Percentiles rank a stretch among this genome's conserved stretches.
These are phyloP conservation scores for Candida silvatica DNA, from an alignment of 805 yeast species.

Conservation along the genomic window DNA sequence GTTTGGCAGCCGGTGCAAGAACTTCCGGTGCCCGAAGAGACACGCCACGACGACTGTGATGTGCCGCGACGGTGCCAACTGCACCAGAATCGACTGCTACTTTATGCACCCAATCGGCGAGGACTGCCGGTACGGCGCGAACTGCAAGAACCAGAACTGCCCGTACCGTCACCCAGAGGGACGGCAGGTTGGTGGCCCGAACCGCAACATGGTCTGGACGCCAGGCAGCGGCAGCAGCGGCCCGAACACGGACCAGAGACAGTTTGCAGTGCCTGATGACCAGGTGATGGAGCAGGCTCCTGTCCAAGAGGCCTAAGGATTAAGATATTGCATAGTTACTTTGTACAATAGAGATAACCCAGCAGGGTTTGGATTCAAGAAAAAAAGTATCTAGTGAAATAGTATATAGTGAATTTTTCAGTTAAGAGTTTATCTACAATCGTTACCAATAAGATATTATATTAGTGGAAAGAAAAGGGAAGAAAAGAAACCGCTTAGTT, in stretches of 20 bases:
- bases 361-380: slow-evolving; percentile 2
- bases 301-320: slow-evolving; percentile 32
- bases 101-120: slow-evolving; percentile 78
- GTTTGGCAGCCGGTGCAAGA: slow-evolving; percentile 69
- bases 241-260: slow-evolving; percentile 45
- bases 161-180: slow-evolving; percentile 76
- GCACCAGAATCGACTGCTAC: slow-evolving; percentile 73
- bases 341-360: neutral
- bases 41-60: slow-evolving; percentile 69
- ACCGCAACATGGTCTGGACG: slow-evolving; percentile 23
- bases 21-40: slow-evolving; percentile 70
- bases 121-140: slow-evolving; percentile 71
- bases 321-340: neutral
- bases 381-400: neutral
- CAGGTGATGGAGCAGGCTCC: slow-evolving; percentile 65
- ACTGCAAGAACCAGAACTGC: slow-evolving; percentile 68
- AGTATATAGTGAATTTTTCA: too few species aligned
- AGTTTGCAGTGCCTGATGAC: slow-evolving; percentile 72
- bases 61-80: slow-evolving; percentile 76
- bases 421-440: too few species aligned
- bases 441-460: too few species aligned
- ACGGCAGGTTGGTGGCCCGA: slow-evolving; percentile 31
- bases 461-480: too few species aligned
- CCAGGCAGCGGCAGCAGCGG: slow-evolving; percentile 8
- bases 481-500: slow-evolving; percentile 38